Percentiles rank a stretch among this genome's conserved stretches.
These are phyloP conservation scores for Fusarium sp. DNA, from an alignment of 2,329 filamentous ascomycete genomes.

Conservation along the genomic window DNA sequence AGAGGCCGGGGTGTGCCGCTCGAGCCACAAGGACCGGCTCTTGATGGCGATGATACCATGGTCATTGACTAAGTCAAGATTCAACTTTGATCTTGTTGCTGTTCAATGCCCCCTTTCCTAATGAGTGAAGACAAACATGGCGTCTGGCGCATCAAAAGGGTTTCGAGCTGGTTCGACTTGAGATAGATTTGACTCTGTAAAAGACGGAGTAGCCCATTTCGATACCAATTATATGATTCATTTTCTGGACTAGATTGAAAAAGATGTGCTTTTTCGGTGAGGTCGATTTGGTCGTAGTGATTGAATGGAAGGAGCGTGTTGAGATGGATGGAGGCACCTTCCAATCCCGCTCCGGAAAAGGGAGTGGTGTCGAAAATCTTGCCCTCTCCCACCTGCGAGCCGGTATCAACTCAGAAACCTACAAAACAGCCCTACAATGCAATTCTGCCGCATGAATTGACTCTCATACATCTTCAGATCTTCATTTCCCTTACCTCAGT, in stretches of 20 bases:
- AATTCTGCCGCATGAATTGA: not conserved
- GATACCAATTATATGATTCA: slow-evolving; percentile 40
- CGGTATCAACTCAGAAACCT: not conserved
- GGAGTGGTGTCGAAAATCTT: not conserved
- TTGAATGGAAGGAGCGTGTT: not conserved
- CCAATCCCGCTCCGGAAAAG: not conserved
- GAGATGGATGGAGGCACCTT: not conserved
- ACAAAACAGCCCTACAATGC: not conserved
- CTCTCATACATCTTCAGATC: not conserved
- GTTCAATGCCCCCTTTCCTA: slow-evolving; percentile 31
- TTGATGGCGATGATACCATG: slow-evolving; percentile 94
- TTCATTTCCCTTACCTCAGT: not conserved
- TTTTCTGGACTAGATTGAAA: not conserved
- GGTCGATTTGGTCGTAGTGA: not conserved
- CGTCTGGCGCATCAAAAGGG: slow-evolving; percentile 44
- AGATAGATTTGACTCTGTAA: slow-evolving; percentile 38
- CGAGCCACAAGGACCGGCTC: slow-evolving; percentile 66
- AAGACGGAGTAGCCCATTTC: slow-evolving; percentile 34
- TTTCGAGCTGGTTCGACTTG: slow-evolving; percentile 40
- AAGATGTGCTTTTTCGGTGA: not conserved
- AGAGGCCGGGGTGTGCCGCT: slow-evolving; percentile 81
- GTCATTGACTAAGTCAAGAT: slow-evolving; percentile 66
- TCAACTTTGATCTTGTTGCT: not conserved
- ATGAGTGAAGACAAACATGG: slow-evolving; percentile 40
- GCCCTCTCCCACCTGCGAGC: not conserved